A percentile compares a stretch with the other conserved stretches of the same genome.
These are phyloP conservation scores for Tieghemostelium lacteum DNA, from an alignment of 78 protist species.

Conservation along the genomic window DNA sequence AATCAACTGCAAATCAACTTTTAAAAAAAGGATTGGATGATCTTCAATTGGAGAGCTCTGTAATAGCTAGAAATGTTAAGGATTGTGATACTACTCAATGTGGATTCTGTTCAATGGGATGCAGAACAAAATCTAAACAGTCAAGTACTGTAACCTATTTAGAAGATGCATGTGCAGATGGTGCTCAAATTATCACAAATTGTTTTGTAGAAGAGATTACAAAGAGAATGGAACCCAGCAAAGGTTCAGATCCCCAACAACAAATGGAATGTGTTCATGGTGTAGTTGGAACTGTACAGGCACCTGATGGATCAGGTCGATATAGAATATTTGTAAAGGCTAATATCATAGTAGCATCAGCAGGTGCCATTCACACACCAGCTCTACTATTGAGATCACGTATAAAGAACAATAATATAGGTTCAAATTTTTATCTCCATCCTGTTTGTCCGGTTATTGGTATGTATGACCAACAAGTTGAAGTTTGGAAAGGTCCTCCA, in stretches of 20 bases:
- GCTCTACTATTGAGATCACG: constrained; percentile 39
- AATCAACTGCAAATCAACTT: not conserved
- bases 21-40: constrained; percentile 17
- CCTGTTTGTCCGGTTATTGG: constrained; percentile 58
- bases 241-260: not conserved
- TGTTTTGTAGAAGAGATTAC: constrained; percentile 57
- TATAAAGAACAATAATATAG: constrained; percentile 59
- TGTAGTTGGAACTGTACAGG: constrained; percentile 11
- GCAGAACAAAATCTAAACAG: constrained; percentile 63
- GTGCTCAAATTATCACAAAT: constrained; percentile 63
- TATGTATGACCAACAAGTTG: constrained; percentile 1
- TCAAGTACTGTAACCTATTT: constrained; percentile 48
- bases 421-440: constrained; percentile 65
- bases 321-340: constrained; percentile 45
- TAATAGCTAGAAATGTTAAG: constrained; percentile 62
- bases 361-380: constrained; percentile 81
- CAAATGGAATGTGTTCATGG: constrained; percentile 31
- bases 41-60: not conserved
- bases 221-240: too few relatives aligned
- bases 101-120: constrained; percentile 78
- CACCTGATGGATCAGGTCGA: constrained; percentile 29
- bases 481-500: constrained; percentile 67
- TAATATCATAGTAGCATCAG: constrained; percentile 48
- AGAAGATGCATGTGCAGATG: constrained; percentile 61
- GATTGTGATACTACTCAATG: constrained; percentile 62